These are phyloP conservation scores for Pelargonium nanum DNA, from an alignment of 345 rosid species.

Conservation along the genomic window DNA sequence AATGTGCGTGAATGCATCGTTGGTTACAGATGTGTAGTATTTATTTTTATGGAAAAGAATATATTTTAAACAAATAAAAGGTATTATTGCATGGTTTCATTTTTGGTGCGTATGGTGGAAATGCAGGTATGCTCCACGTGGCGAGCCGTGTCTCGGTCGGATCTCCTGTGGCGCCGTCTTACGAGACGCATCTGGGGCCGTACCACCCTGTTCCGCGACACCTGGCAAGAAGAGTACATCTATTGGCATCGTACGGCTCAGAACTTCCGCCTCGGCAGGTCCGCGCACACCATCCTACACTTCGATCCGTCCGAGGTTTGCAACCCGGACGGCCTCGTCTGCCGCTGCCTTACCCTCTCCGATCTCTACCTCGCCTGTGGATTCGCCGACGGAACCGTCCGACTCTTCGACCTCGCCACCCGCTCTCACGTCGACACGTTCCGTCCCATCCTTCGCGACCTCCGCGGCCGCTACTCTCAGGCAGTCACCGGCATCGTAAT, in stretches of 20 bases:
- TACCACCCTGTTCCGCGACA: constrained; percentile 26
- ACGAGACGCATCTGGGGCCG: constrained; percentile 49
- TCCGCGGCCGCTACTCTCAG: constrained; percentile 59
- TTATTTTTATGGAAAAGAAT: neutral
- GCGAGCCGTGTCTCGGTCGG: constrained; percentile 70
- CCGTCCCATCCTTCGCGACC: constrained; percentile 47
- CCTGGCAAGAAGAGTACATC: constrained; percentile 70
- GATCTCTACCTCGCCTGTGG: constrained; percentile 74
- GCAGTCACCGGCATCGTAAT: constrained; percentile 70
- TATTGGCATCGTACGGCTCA: constrained; percentile 52
- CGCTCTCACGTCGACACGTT: constrained; percentile 50
- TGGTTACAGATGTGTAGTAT: no score
- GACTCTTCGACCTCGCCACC: constrained; percentile 48
- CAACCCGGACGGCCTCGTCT: constrained; percentile 42
- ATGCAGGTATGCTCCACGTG: constrained; percentile 83
- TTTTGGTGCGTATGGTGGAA: neutral
- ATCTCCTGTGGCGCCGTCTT: constrained; percentile 66
- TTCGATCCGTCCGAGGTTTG: constrained; percentile 53
- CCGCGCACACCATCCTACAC: constrained; percentile 31
- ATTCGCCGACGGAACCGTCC: constrained; percentile 77
- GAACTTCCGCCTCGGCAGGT: constrained; percentile 44
- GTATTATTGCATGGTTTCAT: neutral
- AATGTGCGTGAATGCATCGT: no score
- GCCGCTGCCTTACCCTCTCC: constrained; percentile 75
- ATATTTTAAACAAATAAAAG: no score